Evolutionary conservation across 768 basidiomycete genomes (phyloP), one percentile per base, ranked within the genome.

Genomic region (Postia placenta): DNA sequence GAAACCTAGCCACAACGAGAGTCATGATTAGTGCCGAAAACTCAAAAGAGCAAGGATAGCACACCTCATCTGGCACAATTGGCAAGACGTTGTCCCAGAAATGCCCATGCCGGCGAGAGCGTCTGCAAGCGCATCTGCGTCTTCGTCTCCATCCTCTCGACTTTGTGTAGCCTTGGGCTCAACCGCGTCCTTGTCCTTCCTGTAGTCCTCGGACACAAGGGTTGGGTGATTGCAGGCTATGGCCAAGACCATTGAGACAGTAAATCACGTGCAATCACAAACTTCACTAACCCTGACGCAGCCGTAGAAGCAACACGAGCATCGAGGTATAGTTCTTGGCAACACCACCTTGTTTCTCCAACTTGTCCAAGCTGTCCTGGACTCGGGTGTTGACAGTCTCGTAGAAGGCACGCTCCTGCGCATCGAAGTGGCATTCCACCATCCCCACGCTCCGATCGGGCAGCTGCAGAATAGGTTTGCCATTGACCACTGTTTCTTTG

Each of bases 141-240:
- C 81, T 7, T 75, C 73, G 28, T 80, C 80, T 22, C 77, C 75
- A 25, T 78, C 75, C 9, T 74, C 76, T 5, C 71, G 69, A 42
- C 72, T 73, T 57, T 78, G 74, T 20, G 74, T 69, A 4, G 74
- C 63, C 49, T 75, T 79, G 5, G 85, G 76, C 7, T 90, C 85
- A 5, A 93, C 70, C 0, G 88, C 92, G 42, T 89, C 90, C 19
- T 74, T 67, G 60, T 94, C 92, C 12, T 72, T 66, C 63, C 73
- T 74, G 67, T 85, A 84, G 64, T 87, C 86, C 52, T 86, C 82
- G 2, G 83, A 78, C 12, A 95, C 83, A 9, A 96, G 76, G 0
- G 79, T 73, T 0, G 93, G 92, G 59, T 96, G 94, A 57, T 92
- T 87, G 63, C 93, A 97, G 0, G 93, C 93, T 95, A 48, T 7